Percentiles rank a stretch among this genome's conserved stretches.
These are phyloP conservation scores for Penicillium nucicola DNA, from an alignment of 495 filamentous ascomycete genomes.

Conservation along the genomic window DNA sequence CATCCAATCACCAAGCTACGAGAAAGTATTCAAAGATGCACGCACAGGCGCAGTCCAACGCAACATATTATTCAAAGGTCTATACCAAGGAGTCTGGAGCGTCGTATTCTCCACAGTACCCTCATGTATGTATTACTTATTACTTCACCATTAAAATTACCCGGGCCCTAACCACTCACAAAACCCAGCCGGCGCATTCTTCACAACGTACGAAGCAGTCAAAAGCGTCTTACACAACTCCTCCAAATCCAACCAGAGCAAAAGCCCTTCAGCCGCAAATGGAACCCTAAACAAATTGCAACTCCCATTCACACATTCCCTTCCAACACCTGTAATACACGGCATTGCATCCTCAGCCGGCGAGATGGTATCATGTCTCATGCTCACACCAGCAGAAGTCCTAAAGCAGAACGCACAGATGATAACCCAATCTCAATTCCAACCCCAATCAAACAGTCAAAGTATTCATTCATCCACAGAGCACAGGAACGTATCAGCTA, in stretches of 20 bases:
- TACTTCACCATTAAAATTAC: not conserved
- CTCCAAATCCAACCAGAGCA: conserved; percentile 24
- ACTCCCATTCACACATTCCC: conserved; percentile 29
- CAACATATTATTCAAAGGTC: conserved; percentile 60
- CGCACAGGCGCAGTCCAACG: conserved; percentile 51
- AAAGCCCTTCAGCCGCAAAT: not conserved
- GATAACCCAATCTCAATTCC: conserved; percentile 16
- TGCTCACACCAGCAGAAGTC: conserved; percentile 87
- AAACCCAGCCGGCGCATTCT: conserved; percentile 84
- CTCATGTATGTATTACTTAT: conserved; percentile 55
- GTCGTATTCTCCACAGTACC: conserved; percentile 86
- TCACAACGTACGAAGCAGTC: conserved; percentile 78
- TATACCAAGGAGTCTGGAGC: conserved; percentile 88
- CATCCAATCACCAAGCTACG: conserved; percentile 73
- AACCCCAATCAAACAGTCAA: no score
- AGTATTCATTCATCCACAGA: no score
- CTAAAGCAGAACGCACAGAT: conserved; percentile 94
- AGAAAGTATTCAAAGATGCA: conserved; percentile 55
- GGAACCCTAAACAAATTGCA: conserved; percentile 37
- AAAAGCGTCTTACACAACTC: conserved; percentile 55
- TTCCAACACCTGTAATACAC: conserved; percentile 65
- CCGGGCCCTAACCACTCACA: not conserved
- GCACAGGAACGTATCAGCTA: conserved; percentile 24
- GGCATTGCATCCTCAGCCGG: conserved; percentile 67
- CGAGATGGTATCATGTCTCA: conserved; percentile 77